Percentiles rank a stretch among this genome's conserved stretches.
Evolutionary conservation across 345 rosid species (phyloP).

Genomic region (Acer yangbiense): DNA sequence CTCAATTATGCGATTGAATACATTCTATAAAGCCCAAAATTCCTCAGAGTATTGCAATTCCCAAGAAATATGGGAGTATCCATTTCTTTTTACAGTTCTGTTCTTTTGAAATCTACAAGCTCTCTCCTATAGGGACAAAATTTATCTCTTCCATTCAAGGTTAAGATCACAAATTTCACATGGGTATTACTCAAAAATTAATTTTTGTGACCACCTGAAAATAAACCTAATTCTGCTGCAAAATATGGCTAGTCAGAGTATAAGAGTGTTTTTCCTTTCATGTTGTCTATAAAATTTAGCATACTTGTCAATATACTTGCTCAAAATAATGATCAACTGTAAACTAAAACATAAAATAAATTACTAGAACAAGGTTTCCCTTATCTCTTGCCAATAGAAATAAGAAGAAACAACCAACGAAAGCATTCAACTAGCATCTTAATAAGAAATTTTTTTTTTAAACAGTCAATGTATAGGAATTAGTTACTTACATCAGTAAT

Average conservation of each 20-base stretch:
- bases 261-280: not conserved
- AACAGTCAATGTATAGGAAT: not conserved
- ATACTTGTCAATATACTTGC: not conserved
- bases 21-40: not conserved
- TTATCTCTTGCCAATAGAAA: not conserved
- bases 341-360: not conserved
- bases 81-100: not conserved
- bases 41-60: not conserved
- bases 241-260: not conserved
- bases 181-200: not conserved
- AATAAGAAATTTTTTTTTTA: not conserved
- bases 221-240: not conserved
- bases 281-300: not conserved
- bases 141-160: not conserved
- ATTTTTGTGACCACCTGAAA: not conserved
- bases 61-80: not conserved
- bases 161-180: not conserved
- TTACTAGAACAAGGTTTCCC: not conserved
- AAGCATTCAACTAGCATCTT: not conserved
- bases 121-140: not conserved
- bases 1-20: not conserved
- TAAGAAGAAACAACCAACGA: not conserved
- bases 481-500: conserved; percentile 64
- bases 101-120: not conserved
- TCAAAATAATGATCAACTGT: not conserved